A percentile compares a stretch with the other conserved stretches of the same genome.
Evolutionary conservation across 2,329 filamentous ascomycete species (phyloP).

Genomic region (Sclerotinia spermophila): DNA sequence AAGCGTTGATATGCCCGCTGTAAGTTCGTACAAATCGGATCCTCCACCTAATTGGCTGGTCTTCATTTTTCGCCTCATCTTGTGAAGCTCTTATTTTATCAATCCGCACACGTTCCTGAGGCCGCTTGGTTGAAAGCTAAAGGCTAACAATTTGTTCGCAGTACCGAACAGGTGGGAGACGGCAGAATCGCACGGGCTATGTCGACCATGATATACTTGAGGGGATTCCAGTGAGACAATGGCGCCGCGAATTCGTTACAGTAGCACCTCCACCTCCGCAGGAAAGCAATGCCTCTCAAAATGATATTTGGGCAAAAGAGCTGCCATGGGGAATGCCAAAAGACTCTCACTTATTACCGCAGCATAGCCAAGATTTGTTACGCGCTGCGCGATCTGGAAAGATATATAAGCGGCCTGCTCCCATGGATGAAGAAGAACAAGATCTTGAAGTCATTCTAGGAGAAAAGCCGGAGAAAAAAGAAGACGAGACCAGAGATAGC

Average conservation of each 20-base stretch:
- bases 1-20: constrained; percentile 9
- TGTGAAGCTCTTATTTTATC: not conserved
- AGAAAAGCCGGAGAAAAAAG: constrained; percentile 58
- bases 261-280: constrained; percentile 63
- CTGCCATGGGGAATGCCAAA: constrained; percentile 78
- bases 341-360: constrained; percentile 72
- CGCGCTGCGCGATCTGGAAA: constrained; percentile 74
- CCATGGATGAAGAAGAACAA: constrained; percentile 56
- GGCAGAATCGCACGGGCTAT: constrained; percentile 35
- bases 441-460: constrained; percentile 46
- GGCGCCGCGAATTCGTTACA: constrained; percentile 68
- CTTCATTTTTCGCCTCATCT: not conserved
- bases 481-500: constrained; percentile 46
- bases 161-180: constrained; percentile 32
- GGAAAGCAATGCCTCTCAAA: constrained; percentile 57
- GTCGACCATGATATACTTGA: constrained; percentile 54
- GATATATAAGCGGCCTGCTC: constrained; percentile 68
- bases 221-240: constrained; percentile 79
- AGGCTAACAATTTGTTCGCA: constrained; percentile 19
- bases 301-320: constrained; percentile 71
- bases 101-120: not conserved
- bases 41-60: not conserved
- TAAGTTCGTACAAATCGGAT: constrained; percentile 4
- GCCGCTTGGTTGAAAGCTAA: not conserved
- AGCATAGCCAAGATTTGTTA: constrained; percentile 78